Base-by-base conservation (phyloP, 1,284 basidiomycete species). In the Ceratorhiza oryzae-sativae region DNA sequence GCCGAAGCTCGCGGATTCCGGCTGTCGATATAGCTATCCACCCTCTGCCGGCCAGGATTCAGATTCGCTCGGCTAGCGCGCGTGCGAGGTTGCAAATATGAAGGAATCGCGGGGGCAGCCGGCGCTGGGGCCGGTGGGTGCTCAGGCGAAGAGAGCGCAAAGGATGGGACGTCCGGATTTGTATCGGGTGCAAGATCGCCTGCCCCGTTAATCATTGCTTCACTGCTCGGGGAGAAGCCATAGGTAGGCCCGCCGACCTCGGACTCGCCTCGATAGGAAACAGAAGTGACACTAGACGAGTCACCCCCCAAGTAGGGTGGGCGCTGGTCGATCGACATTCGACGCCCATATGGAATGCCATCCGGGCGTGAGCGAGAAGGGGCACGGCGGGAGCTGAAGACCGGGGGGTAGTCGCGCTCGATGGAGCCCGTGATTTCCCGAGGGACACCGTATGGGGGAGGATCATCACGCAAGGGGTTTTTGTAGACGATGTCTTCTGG, bases 101-200 rank as follows among this genome's bases (percentile, higher is more conserved):
- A 68, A 30, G 51, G 65, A 12, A 68, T 30, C 30, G 65, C 53
- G 41, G 65, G 65, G 45, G 65, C 53, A 55, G 65, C 65, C 42
- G 65, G 65, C 20, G 27, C 46, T 46, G 65, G 32, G 46, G 39
- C 41, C 10, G 65, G 65, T 34, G 41, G 53, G 15, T 68, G 65
- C 39, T 55, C 65, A 68, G 65, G 65, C 13, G 65, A 49, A 30
- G 65, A 4, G 6, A 68, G 65, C 25, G 53, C 15, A 46, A 68
- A 68, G 18, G 65, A 51, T 41, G 65, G 65, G 18, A 68, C 32
- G 27, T 68, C 53, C 53, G 65, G 65, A 23, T 56, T 34, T 20
- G 53, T 56, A 56, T 68, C 65, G 39, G 65, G 65, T n/a, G 53
- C 65, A 42, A 68, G 53, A 68, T 68, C 65, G 36, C 65, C 65